Base-by-base conservation (phyloP, 129 eudicot species). In the Flaveria linearis region DNA sequence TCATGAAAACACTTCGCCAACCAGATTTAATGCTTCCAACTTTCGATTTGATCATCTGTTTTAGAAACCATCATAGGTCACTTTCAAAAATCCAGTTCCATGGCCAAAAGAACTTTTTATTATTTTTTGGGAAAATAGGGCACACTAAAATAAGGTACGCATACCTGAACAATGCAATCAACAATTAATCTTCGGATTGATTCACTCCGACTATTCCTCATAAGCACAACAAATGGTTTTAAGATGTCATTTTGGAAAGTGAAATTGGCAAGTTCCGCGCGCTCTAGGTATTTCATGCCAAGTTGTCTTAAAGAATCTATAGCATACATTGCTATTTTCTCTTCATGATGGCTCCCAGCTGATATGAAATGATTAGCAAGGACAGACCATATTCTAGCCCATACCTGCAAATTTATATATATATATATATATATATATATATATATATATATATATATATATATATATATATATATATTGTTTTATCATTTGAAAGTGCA, bases 321-420 rank as follows among this genome's bases (percentile, higher is more conserved):
- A 76, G 99, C 97, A 77, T 94, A 94, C 99, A 91, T 91, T 51
- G 99, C 96, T 70, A 94, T 89, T 82, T 89, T 94, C 84, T 94
- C 99, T 76, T 94, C 97, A 70, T 75, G 97, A 86, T 94, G 99
- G 73, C 97, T 94, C 78, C 99, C 99, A 79, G 99, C 97, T 57
- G 85, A 83, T 41, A 91, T 91, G 75, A 94, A 94, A 82, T 94
- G 99, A 82, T 80, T 86, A 12, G 97, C 90, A 82, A 94, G 83
- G 68, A 94, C 99, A 76, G 91, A 86, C 99, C 99, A 94, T 81
- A 94, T 91, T 83, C 97, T 89, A 25, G 99, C 99, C 99, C 99
- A 94, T 56, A 94, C 99, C 99, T 94, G 86, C 62, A 82, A 43
- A n/a, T 64, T 47, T 51, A 28, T 28, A 28, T 17, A 79, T 72